Conservation (phyloP, 2,329 filamentous ascomycete genomes). For the Microsporum ferrugineum region DNA sequence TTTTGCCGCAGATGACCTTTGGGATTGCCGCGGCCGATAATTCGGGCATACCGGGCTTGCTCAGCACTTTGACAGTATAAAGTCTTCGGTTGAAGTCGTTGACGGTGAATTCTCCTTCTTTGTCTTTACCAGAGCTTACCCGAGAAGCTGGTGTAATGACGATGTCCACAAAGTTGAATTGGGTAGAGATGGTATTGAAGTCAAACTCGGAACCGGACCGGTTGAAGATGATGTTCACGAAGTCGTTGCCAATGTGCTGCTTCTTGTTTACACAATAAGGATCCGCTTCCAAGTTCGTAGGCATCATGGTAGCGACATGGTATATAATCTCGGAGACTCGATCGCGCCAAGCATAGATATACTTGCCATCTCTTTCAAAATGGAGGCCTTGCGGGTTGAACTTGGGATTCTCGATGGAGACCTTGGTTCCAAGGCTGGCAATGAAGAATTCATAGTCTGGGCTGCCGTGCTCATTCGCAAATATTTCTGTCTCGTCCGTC, state of each 20-base stretch:
- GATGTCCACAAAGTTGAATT: constrained; percentile 96
- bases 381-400: constrained; percentile 94
- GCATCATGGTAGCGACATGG: constrained; percentile 96
- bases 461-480: constrained; percentile 76
- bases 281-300: constrained; percentile 67
- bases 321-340: constrained; percentile 91
- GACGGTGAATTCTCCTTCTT: constrained; percentile 1
- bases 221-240: constrained; percentile 97
- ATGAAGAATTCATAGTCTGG: constrained; percentile 81
- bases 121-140: neutral
- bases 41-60: constrained; percentile 77
- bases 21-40: constrained; percentile 81
- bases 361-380: constrained; percentile 69
- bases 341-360: constrained; percentile 89
- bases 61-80: constrained; percentile 83
- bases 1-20: constrained; percentile 76
- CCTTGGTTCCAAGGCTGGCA: constrained; percentile 67
- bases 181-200: constrained; percentile 84
- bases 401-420: constrained; percentile 65
- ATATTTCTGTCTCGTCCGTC: constrained; percentile 67
- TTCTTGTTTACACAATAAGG: constrained; percentile 75
- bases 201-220: constrained; percentile 81
- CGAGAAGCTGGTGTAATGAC: constrained; percentile 69
- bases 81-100: constrained; percentile 42
- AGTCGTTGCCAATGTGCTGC: constrained; percentile 90